Conservation (phyloP, 768 basidiomycete species). For the Hydnomerulius pinastri region DNA sequence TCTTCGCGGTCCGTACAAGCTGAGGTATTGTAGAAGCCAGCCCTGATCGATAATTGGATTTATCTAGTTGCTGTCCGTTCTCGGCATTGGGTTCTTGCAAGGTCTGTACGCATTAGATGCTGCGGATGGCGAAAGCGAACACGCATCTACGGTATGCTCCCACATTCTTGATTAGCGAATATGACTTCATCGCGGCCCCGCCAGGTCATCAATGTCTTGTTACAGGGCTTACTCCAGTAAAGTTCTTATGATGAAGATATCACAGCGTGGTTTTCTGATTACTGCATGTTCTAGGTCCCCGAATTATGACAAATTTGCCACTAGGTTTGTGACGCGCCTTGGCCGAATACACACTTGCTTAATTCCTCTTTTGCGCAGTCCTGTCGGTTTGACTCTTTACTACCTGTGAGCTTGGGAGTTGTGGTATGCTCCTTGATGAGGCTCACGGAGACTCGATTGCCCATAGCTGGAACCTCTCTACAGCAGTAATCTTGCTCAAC, state of each 20-base stretch:
- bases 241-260: not conserved
- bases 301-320: conserved; percentile 58
- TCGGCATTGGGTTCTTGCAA: conserved; percentile 84
- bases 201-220: conserved; percentile 68
- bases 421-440: not conserved
- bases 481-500: conserved; percentile 85
- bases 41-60: not conserved
- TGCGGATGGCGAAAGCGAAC: conserved; percentile 76
- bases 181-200: not conserved
- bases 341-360: not conserved
- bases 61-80: conserved; percentile 71
- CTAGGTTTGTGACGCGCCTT: conserved; percentile 38
- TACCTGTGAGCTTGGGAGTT: conserved; percentile 64
- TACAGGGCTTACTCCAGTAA: conserved; percentile 84
- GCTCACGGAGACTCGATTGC: conserved; percentile 2
- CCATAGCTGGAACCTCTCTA: conserved; percentile 77
- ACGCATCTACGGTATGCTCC: conserved; percentile 46
- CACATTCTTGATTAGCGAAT: not conserved
- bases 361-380: conserved; percentile 31
- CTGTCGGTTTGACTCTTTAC: conserved; percentile 66
- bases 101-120: conserved; percentile 89
- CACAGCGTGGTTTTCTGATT: not conserved
- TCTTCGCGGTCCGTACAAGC: conserved; percentile 68
- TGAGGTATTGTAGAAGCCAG: not conserved
- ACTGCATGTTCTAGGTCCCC: conserved; percentile 50